Conservation (phyloP, 2,329 filamentous ascomycete genomes). For the Claviceps monticola region DNA sequence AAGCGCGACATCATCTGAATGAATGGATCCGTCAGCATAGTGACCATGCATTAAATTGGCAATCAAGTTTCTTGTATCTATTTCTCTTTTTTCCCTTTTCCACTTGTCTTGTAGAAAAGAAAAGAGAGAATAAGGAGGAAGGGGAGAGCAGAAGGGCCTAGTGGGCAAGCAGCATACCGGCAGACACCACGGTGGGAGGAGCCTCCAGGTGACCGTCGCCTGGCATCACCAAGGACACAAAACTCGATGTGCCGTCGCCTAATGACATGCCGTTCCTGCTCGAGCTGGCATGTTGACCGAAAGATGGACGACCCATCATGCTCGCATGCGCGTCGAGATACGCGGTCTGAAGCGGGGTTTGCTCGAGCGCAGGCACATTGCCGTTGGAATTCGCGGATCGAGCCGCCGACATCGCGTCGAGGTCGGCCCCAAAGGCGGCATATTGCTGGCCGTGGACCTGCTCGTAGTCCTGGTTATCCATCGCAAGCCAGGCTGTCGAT, state of each 20-base stretch:
- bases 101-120: too few species aligned
- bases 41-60: neutral
- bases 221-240: slow-evolving; percentile 18
- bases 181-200: slow-evolving; percentile 17
- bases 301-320: slow-evolving; percentile 13
- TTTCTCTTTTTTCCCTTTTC: too few species aligned
- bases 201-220: slow-evolving; percentile 13
- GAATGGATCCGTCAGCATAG: neutral
- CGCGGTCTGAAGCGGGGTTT: slow-evolving; percentile 1
- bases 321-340: slow-evolving; percentile 9
- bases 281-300: slow-evolving; percentile 15
- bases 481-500: neutral
- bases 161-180: slow-evolving; percentile 15
- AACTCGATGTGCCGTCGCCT: slow-evolving; percentile 14
- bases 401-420: neutral
- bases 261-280: slow-evolving; percentile 11
- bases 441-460: slow-evolving; percentile 3
- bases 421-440: neutral
- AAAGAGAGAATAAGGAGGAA: neutral
- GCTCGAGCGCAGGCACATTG: slow-evolving; percentile 3
- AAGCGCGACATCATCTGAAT: slow-evolving; percentile 83
- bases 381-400: slow-evolving; percentile 3
- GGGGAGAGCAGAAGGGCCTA: neutral
- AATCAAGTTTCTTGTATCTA: neutral
- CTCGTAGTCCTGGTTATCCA: slow-evolving; percentile 4